Evolutionary conservation across 1,284 basidiomycete genomes (phyloP).

Genomic region (Heimioporus punctisporus): DNA sequence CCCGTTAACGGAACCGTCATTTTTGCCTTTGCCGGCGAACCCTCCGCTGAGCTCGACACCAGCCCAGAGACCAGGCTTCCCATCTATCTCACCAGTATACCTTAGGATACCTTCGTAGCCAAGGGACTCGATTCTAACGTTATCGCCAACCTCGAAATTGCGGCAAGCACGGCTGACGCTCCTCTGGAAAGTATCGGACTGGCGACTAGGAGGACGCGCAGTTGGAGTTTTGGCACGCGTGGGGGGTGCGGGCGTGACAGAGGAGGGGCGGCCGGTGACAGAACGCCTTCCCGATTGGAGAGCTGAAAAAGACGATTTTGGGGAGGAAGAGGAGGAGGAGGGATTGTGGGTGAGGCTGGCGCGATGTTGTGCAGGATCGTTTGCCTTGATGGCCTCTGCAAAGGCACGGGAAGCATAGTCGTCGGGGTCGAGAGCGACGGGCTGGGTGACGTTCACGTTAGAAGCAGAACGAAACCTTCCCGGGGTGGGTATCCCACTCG

Average conservation of each 20-base stretch:
- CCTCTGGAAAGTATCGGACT: slow-evolving; percentile 56
- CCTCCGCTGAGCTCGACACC: slow-evolving; percentile 89
- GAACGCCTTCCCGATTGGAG: slow-evolving; percentile 43
- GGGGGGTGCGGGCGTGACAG: slow-evolving; percentile 44
- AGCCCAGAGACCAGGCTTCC: slow-evolving; percentile 88
- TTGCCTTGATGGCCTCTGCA: slow-evolving; percentile 74
- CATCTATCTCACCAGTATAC: slow-evolving; percentile 83
- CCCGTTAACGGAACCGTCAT: slow-evolving; percentile 91
- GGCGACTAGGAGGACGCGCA: slow-evolving; percentile 58
- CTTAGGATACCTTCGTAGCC: slow-evolving; percentile 83
- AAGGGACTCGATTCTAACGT: slow-evolving; percentile 82
- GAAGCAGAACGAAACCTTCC: slow-evolving; percentile 71
- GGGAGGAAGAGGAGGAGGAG: slow-evolving; percentile 53
- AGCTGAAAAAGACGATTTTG: slow-evolving; percentile 27
- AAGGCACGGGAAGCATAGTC: slow-evolving; percentile 69
- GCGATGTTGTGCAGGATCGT: slow-evolving; percentile 75
- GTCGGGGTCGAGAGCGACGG: slow-evolving; percentile 38
- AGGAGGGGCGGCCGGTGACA: slow-evolving; percentile 47
- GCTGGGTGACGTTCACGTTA: slow-evolving; percentile 38
- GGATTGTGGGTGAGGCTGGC: slow-evolving; percentile 38
- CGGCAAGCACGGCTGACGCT: slow-evolving; percentile 45
- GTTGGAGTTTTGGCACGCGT: slow-evolving; percentile 56
- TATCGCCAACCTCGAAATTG: slow-evolving; percentile 73
- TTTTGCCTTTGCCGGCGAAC: slow-evolving; percentile 94
- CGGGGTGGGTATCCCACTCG: slow-evolving; percentile 67